phyloP scores from a whole-genome alignment of 2,329 filamentous ascomycete species.

The Alternaria sp. region DNA sequence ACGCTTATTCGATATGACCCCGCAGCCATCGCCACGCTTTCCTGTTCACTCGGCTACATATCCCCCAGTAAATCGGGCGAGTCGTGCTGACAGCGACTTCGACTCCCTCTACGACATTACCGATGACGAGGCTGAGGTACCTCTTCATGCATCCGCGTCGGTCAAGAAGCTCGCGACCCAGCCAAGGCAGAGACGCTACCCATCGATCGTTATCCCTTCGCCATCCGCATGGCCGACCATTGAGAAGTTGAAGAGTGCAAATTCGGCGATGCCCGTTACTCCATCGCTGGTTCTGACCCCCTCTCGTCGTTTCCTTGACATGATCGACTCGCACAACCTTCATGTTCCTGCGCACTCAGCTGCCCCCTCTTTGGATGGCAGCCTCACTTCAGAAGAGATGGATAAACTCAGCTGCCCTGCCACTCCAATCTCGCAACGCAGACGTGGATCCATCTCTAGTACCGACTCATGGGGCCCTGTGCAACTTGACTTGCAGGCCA shows the following conservation, averaged over 20 bases:
- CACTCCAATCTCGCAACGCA: constrained; percentile 69
- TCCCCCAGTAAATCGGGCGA: constrained; percentile 69
- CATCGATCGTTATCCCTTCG: constrained; percentile 67
- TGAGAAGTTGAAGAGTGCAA: constrained; percentile 62
- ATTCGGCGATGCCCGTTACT: constrained; percentile 61
- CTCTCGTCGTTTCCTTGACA: constrained; percentile 76
- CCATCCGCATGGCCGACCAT: constrained; percentile 66
- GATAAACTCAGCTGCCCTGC: constrained; percentile 83
- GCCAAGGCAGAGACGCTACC: constrained; percentile 60
- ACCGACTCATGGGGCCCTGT: constrained; percentile 70
- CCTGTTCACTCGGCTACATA: constrained; percentile 48
- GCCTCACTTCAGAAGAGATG: constrained; percentile 86
- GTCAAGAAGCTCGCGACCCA: constrained; percentile 53
- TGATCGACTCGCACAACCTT: constrained; percentile 67
- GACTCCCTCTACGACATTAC: constrained; percentile 90
- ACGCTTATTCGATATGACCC: constrained; percentile 64
- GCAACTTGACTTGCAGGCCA: constrained; percentile 77
- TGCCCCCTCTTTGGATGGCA: constrained; percentile 89
- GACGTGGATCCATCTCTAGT: constrained; percentile 57
- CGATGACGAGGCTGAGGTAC: constrained; percentile 72
- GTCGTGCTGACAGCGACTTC: constrained; percentile 76
- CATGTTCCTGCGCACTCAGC: constrained; percentile 78
- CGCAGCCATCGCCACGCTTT: constrained; percentile 60
- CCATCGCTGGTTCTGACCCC: constrained; percentile 71
- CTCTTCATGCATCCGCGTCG: constrained; percentile 62